phyloP scores from a whole-genome alignment of 768 basidiomycete species.

The Cystobasidium tubakii region DNA sequence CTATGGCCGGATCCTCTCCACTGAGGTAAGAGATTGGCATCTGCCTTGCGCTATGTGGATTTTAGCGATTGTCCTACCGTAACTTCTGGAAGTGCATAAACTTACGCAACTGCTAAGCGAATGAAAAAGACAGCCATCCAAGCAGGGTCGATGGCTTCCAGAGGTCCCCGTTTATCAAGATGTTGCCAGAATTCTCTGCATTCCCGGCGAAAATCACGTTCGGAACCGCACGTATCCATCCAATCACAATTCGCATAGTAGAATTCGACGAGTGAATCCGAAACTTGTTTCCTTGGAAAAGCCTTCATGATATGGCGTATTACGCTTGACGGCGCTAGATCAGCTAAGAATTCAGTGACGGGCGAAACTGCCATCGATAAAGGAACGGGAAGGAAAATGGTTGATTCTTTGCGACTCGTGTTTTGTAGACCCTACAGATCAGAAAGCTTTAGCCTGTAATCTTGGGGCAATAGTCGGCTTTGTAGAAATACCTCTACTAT shows the following conservation, averaged over 20 bases:
- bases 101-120: slow-evolving; percentile 15
- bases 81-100: no score
- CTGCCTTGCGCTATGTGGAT: neutral
- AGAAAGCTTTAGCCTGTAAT: no score
- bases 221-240: slow-evolving; percentile 10
- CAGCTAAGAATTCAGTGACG: slow-evolving; percentile 2
- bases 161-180: neutral
- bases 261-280: slow-evolving; percentile 11
- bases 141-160: slow-evolving; percentile 35
- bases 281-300: neutral
- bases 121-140: slow-evolving; percentile 38
- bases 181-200: slow-evolving; percentile 28
- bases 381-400: slow-evolving; percentile 13
- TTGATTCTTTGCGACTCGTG: slow-evolving; percentile 7
- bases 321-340: neutral
- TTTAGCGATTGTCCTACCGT: no score
- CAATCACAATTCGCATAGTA: slow-evolving; percentile 6
- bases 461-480: no score
- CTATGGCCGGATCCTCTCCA: neutral
- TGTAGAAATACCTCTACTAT: neutral
- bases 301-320: slow-evolving; percentile 7
- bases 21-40: neutral
- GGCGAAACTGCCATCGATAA: neutral
- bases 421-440: neutral
- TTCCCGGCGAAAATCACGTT: slow-evolving; percentile 31